phyloP scores from a whole-genome alignment of 306 rosid species.

The Acacia acuminata region DNA sequence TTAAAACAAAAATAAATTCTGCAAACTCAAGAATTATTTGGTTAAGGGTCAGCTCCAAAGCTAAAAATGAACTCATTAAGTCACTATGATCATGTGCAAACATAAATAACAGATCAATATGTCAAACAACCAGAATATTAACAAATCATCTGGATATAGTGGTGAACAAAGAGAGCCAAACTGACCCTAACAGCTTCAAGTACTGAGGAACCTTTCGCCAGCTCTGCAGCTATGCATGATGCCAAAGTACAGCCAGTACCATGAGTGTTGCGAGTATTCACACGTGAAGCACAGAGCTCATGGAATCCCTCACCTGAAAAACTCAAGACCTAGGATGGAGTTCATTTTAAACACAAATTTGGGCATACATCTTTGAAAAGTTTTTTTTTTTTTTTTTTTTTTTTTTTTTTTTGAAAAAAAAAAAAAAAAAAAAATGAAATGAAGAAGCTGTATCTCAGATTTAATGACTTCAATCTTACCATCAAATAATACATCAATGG shows the following conservation, averaged over 20 bases:
- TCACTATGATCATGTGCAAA: background rate
- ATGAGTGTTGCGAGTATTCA: slow-evolving; percentile 78
- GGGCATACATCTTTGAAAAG: slow-evolving; percentile 3
- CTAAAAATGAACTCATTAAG: background rate
- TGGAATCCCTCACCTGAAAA: slow-evolving; percentile 70
- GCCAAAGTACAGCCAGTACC: slow-evolving; percentile 98
- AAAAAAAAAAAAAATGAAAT: background rate
- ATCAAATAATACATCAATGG: slow-evolving; percentile 81
- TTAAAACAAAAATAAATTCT: background rate
- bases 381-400: no score
- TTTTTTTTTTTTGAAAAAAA: no score
- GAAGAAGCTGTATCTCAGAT: slow-evolving; percentile 10
- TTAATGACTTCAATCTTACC: slow-evolving; percentile 50
- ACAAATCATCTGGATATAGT: slow-evolving; percentile 4
- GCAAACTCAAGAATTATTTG: background rate
- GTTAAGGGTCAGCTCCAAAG: background rate
- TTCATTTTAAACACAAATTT: slow-evolving; percentile 32
- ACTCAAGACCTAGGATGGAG: slow-evolving; percentile 36
- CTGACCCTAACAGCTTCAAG: slow-evolving; percentile 75
- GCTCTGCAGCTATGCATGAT: slow-evolving; percentile 93
- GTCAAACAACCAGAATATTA: background rate
- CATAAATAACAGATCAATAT: background rate
- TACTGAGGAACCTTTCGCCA: slow-evolving; percentile 89
- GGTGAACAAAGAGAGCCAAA: slow-evolving; percentile 29
- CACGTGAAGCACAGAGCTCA: slow-evolving; percentile 63